Evolutionary conservation across 169 alveolate species (phyloP), one percentile per base, ranked within the genome.

Genomic region (Plasmodium gallinaceum): DNA sequence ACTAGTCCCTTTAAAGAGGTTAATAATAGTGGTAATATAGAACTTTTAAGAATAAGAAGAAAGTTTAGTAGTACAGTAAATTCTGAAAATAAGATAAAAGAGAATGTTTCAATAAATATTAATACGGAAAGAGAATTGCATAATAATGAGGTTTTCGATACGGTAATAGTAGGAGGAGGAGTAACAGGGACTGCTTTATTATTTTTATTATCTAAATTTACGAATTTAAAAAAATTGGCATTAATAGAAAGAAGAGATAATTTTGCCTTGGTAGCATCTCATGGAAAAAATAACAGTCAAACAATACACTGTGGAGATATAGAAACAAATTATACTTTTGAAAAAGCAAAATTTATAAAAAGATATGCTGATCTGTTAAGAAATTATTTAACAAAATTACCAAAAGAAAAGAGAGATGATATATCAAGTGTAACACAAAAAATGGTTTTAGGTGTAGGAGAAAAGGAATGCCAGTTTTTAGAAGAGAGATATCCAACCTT

Each of bases 391-490:
- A 85, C 95, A 39, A 92, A 94, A 73, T 76, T 95, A 65, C 96
- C 96, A 16, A 87, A 88, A 12, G 62, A 52, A 12, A 87, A 62
- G 52, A 46, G 66, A 43, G 88, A 62, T 39, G 88, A 90, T 12
- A 92, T 93, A 57, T 94, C 95, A 37, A 74, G 74, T n/a, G 76
- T 88, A 43, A 93, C 96, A 16, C 97, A 95, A 66, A 95, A 95
- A 87, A 95, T 95, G 97, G 96, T 95, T 5, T 88, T 95, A n/a
- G 97, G 96, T 8, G 97, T 95, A 2, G 97, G 97, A 0, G 97
- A 92, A 57, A 60, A 62, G 24, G 97, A 95, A 57, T 95, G 97
- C 64, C 92, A 91, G 18, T 94, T 93, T 69, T 72, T 95, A 58
- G 94, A 94, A 58, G 78, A 95, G 54, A 75, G 97, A 12, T 95